Evolutionary conservation across 1,284 basidiomycete species (phyloP), one percentile per base, ranked within the genome.

Genomic region (Tylopilus orsonianus): DNA sequence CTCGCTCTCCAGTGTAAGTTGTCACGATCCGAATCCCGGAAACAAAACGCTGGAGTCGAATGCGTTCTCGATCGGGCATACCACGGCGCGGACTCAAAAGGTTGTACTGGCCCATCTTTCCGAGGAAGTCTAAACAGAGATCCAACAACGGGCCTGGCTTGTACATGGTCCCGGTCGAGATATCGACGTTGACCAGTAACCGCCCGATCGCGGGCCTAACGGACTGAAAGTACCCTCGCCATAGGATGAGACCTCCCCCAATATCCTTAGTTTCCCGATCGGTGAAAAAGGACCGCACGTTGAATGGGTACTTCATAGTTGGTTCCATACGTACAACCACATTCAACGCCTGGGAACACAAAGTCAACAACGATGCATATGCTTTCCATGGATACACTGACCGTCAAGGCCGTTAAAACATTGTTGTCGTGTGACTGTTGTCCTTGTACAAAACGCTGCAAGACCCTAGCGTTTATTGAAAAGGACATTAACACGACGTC

Each of bases 161-260:
- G 64, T 85, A 90, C 85, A 90, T 88, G 0, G 80, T 77, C 1
- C 81, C 87, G 0, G 88, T 88, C 2, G 81, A 81, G 48, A 89
- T 87, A 54, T 90, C 88, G 52, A 90, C 77, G 55, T 90, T 90
- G 60, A 90, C 79, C 35, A 89, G 66, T 71, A 89, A 80, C 14
- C 72, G 73, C 2, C 79, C 78, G 18, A 81, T 75, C 0, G 78
- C 84, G 8, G 87, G 87, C 12, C 87, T 75, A 22, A 88, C 78
- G 0, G 84, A 87, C 61, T 87, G 85, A 65, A 89, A 88, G 54
- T 86, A 86, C 1, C 86, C 86, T 14, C 86, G 74, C 83, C 86
- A 87, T 3, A 89, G 70, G 37, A 81, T 73, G 18, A 90, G 71
- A 1, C 87, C 87, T 3, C 67, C 56, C 3, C 87, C 86, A 8